Evolutionary conservation across 2,329 filamentous ascomycete genomes (phyloP), one percentile per base, ranked within the genome.

Genomic region (Colletotrichum sp.): DNA sequence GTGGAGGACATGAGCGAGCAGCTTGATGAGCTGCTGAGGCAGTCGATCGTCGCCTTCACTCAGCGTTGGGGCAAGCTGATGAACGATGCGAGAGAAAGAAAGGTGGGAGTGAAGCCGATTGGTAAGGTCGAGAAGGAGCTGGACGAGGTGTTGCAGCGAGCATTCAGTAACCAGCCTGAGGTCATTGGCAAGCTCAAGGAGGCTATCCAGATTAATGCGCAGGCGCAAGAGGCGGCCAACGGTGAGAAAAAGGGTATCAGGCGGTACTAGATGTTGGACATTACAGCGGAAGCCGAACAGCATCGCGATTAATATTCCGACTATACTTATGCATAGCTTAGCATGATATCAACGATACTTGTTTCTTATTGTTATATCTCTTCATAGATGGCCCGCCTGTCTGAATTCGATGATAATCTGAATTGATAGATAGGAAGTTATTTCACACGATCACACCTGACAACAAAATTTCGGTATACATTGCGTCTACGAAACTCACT

Each of bases 1-100:
- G 85, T 88, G 3, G 87, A 92, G 74, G 92, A 93, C 79, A 92
- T 92, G 79, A 90, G 90, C 77, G 92, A 93, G 83, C 91, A 93
- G 81, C 82, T 93, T 71, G 92, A 93, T 77, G 91, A 92, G 79
- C 82, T 93, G 75, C 83, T 93, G 30, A 86, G 92, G 67, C 90
- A 92, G 81, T 90, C 89, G 65, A 93, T 93, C 70, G 92, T 90
- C 55, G 88, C 87, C 3, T 93, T 93, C 76, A 93, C 92, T 18
- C 90, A 90, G 80, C 86, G 90, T 48, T 93, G 92, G 89, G 89
- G 88, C 5, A 84, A 84, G 5, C 80, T 90, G 71, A 84, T 90
- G 57, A 87, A 89, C 57, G 89, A 90, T 7, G 88, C 89, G 3
- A 84, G 83, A 70, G 85, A 85, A 30, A 83, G 85, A 43, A 90